phyloP scores from a whole-genome alignment of 306 rosid species.

The Cercis canadensis region DNA sequence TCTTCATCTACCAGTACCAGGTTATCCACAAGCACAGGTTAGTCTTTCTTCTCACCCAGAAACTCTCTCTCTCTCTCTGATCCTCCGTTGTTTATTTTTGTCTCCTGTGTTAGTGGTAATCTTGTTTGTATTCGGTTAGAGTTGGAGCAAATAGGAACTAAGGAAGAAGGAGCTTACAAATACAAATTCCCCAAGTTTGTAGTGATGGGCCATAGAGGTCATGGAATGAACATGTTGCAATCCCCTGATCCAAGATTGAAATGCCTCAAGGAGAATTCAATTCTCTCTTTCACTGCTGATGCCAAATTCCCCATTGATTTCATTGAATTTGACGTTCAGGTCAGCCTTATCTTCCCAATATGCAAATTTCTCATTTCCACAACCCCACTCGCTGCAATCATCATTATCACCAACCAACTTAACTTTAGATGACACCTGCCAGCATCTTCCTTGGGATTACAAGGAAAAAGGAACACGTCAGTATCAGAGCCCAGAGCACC shows the following conservation, averaged over 20 bases:
- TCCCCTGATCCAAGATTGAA: conserved; percentile 44
- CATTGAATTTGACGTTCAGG: conserved; percentile 65
- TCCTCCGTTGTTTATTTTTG: background rate
- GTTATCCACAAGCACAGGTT: conserved; percentile 23
- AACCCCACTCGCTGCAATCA: too few species aligned
- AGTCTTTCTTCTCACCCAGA: conserved; percentile 15
- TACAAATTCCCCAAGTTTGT: conserved; percentile 31
- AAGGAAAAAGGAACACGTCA: too few species aligned
- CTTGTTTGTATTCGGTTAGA: background rate
- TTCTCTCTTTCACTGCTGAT: conserved; percentile 49
- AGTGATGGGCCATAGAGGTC: conserved; percentile 63
- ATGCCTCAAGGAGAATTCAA: conserved; percentile 51
- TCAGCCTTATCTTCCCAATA: background rate
- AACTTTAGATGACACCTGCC: too few species aligned
- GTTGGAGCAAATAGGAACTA: background rate
- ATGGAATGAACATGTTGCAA: conserved; percentile 56
- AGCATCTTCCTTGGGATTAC: too few species aligned
- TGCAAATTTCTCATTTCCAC: background rate
- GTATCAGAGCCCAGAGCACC: too few species aligned
- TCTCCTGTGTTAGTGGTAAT: too few species aligned
- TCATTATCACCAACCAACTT: too few species aligned
- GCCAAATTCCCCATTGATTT: conserved; percentile 47
- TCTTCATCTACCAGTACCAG: too few species aligned
- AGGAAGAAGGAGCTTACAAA: conserved; percentile 9
- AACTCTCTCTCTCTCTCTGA: too few species aligned